phyloP scores from a whole-genome alignment of 371 early-diverging fungal species.

The Lichtheimia corymbifera region DNA sequence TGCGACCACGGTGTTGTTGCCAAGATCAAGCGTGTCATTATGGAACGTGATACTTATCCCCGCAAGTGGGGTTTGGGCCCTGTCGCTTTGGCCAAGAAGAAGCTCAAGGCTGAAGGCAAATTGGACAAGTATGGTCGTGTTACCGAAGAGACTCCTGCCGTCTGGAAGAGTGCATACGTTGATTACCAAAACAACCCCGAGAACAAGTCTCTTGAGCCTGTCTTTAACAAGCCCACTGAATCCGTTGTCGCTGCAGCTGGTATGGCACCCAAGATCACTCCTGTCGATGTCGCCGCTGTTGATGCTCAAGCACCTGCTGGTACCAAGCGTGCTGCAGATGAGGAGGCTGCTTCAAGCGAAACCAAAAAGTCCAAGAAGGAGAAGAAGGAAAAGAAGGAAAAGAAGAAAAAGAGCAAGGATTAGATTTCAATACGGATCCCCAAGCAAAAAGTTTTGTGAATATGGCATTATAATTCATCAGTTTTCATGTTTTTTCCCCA shows the following conservation, averaged over 20 bases:
- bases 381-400: slow-evolving; percentile 32
- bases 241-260: slow-evolving; percentile 43
- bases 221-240: slow-evolving; percentile 32
- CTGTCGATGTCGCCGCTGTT: slow-evolving; percentile 34
- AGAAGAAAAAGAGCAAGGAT: slow-evolving; percentile 51
- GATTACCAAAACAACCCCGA: slow-evolving; percentile 68
- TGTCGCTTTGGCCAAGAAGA: slow-evolving; percentile 93
- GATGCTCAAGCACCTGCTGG: slow-evolving; percentile 17
- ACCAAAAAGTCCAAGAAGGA: slow-evolving; percentile 32
- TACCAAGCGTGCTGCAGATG: slow-evolving; percentile 30
- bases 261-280: slow-evolving; percentile 34
- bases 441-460: slow-evolving; percentile 1
- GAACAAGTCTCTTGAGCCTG: slow-evolving; percentile 34
- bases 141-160: slow-evolving; percentile 80
- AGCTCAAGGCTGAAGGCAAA: slow-evolving; percentile 94
- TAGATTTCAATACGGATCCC: slow-evolving; percentile 10
- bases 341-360: slow-evolving; percentile 4
- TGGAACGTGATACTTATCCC: slow-evolving; percentile 99
- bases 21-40: slow-evolving; percentile 99
- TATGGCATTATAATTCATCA: slow-evolving; percentile 3
- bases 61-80: slow-evolving; percentile 98
- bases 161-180: slow-evolving; percentile 75
- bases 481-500: slow-evolving; percentile 3
- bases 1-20: slow-evolving; percentile 94
- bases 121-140: slow-evolving; percentile 94